These are phyloP conservation scores for Chlamydomonas incerta DNA, from an alignment of 139 green algal genomes.

Conservation along the genomic window DNA sequence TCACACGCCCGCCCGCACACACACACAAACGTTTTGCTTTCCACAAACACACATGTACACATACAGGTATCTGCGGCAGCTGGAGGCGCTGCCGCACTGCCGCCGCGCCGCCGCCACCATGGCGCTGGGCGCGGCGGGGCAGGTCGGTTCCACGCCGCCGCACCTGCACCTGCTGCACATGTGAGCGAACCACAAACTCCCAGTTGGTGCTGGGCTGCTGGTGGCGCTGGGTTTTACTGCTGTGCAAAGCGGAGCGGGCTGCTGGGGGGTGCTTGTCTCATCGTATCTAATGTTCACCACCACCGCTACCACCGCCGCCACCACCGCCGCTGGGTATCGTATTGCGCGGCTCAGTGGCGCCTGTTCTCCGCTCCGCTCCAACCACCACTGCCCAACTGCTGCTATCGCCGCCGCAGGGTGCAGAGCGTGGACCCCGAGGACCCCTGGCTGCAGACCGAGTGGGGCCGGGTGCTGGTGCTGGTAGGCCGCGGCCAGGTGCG, in stretches of 20 bases:
- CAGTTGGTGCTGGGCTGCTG: background rate
- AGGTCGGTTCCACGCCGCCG: background rate
- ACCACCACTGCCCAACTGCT: too few relatives aligned
- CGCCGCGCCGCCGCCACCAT: background rate
- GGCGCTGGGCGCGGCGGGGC: background rate
- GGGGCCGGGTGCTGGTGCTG: slow-evolving; percentile 62
- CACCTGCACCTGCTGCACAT: slow-evolving; percentile 32
- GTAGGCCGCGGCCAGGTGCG: background rate
- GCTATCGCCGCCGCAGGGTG: slow-evolving; percentile 65
- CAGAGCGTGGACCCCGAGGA: slow-evolving; percentile 71
- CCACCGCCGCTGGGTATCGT: too few relatives aligned
- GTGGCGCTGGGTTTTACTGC: too few relatives aligned
- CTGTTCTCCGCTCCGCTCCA: too few relatives aligned
- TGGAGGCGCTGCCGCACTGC: slow-evolving; percentile 21
- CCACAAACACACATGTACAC: too few relatives aligned
- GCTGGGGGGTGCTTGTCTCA: too few relatives aligned
- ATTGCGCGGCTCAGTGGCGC: too few relatives aligned
- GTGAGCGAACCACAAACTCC: background rate
- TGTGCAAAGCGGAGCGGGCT: too few relatives aligned
- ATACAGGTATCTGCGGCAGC: slow-evolving; percentile 37
- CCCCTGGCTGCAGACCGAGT: slow-evolving; percentile 82
- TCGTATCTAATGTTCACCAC: too few relatives aligned
- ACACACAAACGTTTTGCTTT: too few relatives aligned
- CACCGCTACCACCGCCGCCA: too few relatives aligned
- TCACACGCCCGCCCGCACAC: too few relatives aligned